phyloP scores from a whole-genome alignment of 2,329 filamentous ascomycete species.

The Coniochaeta sp. region DNA sequence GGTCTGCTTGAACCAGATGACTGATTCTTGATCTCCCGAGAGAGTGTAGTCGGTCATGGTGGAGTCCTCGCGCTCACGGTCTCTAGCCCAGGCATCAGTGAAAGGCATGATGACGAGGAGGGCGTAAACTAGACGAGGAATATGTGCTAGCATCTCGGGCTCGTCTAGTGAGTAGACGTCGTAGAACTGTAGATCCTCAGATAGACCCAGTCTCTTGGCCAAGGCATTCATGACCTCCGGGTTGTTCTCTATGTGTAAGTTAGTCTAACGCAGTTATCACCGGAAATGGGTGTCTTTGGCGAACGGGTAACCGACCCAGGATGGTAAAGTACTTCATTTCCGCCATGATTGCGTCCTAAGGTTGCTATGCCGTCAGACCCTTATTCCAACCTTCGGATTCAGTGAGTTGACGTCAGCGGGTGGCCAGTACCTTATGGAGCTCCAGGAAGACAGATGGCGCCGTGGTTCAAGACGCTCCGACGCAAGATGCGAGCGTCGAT shows the following conservation, averaged over 20 bases:
- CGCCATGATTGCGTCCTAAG: slow-evolving; percentile 3
- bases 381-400: neutral
- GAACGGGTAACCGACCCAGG: slow-evolving; percentile 6
- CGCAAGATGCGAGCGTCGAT: neutral
- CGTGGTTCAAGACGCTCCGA: neutral
- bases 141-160: slow-evolving; percentile 63
- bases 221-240: slow-evolving; percentile 72
- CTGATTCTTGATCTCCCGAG: slow-evolving; percentile 38
- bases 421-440: neutral
- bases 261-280: neutral
- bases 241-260: slow-evolving; percentile 43
- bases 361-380: neutral
- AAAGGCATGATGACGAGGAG: slow-evolving; percentile 75
- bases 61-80: slow-evolving; percentile 48
- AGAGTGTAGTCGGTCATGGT: slow-evolving; percentile 37
- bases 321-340: slow-evolving; percentile 8
- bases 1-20: slow-evolving; percentile 80
- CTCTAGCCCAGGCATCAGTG: slow-evolving; percentile 28
- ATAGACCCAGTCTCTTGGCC: slow-evolving; percentile 63
- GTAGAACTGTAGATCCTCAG: slow-evolving; percentile 61
- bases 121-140: slow-evolving; percentile 69
- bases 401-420: neutral
- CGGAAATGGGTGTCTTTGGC: neutral
- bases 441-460: neutral
- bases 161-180: slow-evolving; percentile 80